A percentile compares a stretch with the other conserved stretches of the same genome.
Evolutionary conservation across 306 rosid species (phyloP).

Genomic region (Gillenia trifoliata): DNA sequence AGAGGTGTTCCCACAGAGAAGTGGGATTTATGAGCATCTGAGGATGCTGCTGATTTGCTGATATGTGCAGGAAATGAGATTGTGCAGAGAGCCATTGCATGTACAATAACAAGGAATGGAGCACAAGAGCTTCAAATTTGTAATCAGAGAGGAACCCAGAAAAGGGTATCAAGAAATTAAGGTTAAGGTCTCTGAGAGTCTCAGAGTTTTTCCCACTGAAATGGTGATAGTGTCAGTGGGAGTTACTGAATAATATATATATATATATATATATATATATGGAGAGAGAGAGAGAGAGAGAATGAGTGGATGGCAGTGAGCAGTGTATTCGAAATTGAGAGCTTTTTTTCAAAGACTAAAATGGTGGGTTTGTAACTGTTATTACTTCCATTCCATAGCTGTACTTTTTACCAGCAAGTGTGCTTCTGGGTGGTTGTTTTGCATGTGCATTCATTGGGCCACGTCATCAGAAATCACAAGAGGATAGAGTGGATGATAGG

Average conservation of each 20-base stretch:
- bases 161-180: background rate
- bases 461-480: conserved; percentile 58
- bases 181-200: background rate
- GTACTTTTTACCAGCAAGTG: background rate
- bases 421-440: background rate
- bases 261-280: background rate
- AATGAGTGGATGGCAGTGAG: conserved; percentile 11
- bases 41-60: conserved; percentile 21
- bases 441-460: conserved; percentile 54
- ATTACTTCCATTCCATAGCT: background rate
- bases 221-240: conserved; percentile 5
- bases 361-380: background rate
- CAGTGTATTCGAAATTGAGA: background rate
- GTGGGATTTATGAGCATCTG: conserved; percentile 30
- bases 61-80: conserved; percentile 45
- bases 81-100: conserved; percentile 65
- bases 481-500: conserved; percentile 38
- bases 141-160: conserved; percentile 25
- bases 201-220: conserved; percentile 13
- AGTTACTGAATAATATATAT: background rate
- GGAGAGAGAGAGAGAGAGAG: background rate
- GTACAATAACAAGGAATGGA: background rate
- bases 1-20: conserved; percentile 39
- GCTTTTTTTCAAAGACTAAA: background rate
- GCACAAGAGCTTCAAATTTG: background rate